Evolutionary conservation across 495 filamentous ascomycete genomes (phyloP), one percentile per base, ranked within the genome.

Genomic region (Talaromyces proteolyticus): DNA sequence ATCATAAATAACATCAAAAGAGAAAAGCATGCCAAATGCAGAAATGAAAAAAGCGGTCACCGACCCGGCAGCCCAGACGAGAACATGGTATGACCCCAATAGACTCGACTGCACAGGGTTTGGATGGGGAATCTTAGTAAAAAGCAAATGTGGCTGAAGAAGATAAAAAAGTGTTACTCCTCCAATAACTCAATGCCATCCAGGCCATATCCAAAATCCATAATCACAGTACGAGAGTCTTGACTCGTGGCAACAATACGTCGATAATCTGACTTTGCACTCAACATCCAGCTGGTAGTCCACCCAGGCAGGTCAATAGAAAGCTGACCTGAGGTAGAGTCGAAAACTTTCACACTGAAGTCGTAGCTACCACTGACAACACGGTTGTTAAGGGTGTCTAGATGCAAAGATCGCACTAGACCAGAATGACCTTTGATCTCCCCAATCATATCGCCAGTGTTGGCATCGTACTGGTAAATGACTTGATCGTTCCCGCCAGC

Each of bases 281-380:
- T 89, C 38, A 98, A 67, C 57, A 96, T 94, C 94, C 94, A 97
- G 59, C 89, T 95, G 14, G 85, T 85, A 36, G 95, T 93, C 89
- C 89, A 97, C 47, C 86, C 83, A 16, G 87, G 86, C 53, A 95
- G 87, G 51, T 87, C 80, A 44, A 91, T 77, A 24, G 88, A 75
- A 36, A 84, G 70, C 42, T 81, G 72, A 23, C 91, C 91, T 4
- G 80, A 82, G 42, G 84, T 79, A 56, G 89, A 80, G 56, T 95
- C 87, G 63, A 86, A 96, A 4, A 96, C 89, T 67, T 93, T 95
- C 61, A 98, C 88, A 56, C 87, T 86, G 56, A 86, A 88, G 64
- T 98, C 93, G 60, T 98, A 98, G 64, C 88, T 92, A 4, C 89
- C 94, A 50, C 85, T 92, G 45, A 97, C 77, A 24, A 98, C 77